Evolutionary conservation across 805 yeast species (phyloP).

Genomic region (Kluyveromyces dobzhanskii): DNA sequence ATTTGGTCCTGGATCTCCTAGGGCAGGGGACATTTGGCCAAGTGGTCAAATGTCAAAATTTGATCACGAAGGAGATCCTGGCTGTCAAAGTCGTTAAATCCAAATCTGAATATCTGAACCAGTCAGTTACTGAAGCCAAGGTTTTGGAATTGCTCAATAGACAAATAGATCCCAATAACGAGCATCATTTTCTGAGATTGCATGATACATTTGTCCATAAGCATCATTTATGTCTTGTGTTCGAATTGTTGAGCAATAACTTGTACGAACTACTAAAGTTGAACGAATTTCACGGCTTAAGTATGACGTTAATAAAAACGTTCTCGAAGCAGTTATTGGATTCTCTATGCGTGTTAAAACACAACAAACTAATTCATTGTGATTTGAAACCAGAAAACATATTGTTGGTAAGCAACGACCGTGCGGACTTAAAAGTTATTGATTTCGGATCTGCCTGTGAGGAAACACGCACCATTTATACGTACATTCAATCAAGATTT

Average conservation of each 20-base stretch:
- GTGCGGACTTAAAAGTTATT: constrained; percentile 82
- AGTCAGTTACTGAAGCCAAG: constrained; percentile 83
- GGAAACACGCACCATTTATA: constrained; percentile 79
- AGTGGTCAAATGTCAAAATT: constrained; percentile 80
- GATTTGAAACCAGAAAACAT: constrained; percentile 97
- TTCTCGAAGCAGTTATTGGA: constrained; percentile 78
- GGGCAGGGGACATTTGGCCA: constrained; percentile 99
- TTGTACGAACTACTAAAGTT: constrained; percentile 86
- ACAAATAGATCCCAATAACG: constrained; percentile 58
- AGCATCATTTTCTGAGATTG: constrained; percentile 67
- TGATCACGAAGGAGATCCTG: constrained; percentile 72
- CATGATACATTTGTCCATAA: constrained; percentile 87
- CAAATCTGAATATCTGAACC: constrained; percentile 83
- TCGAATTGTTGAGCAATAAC: constrained; percentile 82
- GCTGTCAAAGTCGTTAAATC: constrained; percentile 95
- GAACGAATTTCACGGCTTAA: constrained; percentile 86
- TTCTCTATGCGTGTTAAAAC: constrained; percentile 71
- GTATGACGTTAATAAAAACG: constrained; percentile 66
- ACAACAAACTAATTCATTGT: constrained; percentile 83
- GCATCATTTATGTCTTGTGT: constrained; percentile 86
- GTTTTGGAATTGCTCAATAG: constrained; percentile 74
- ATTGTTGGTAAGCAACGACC: constrained; percentile 56
- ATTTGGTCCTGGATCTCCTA: constrained; percentile 78
- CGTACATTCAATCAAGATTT: constrained; percentile 87
- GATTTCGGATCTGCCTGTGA: constrained; percentile 97